Conservation (phyloP, 2,329 filamentous ascomycete genomes). For the Sporothrix mexicana region DNA sequence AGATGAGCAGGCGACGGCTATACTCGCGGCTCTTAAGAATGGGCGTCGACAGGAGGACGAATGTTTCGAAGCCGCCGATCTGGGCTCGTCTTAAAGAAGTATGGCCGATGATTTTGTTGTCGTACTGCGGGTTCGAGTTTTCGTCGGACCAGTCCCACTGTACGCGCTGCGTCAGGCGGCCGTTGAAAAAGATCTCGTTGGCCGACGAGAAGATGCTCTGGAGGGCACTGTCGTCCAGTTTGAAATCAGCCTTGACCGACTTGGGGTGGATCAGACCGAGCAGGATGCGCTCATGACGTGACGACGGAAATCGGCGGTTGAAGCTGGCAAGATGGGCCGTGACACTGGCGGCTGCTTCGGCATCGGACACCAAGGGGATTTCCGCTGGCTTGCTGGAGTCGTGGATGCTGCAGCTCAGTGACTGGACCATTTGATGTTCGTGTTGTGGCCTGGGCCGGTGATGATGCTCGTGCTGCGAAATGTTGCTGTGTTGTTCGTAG, state of each 20-base stretch:
- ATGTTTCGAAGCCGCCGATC: constrained; percentile 63
- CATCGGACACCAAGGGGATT: constrained; percentile 51
- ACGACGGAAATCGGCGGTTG: constrained; percentile 54
- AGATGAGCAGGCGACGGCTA: constrained; percentile 65
- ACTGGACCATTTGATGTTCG: not conserved
- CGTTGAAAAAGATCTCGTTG: constrained; percentile 68
- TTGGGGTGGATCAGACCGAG: constrained; percentile 62
- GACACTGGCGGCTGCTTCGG: constrained; percentile 56
- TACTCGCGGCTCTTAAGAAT: constrained; percentile 63
- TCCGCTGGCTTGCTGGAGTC: constrained; percentile 43
- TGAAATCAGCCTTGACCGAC: constrained; percentile 53
- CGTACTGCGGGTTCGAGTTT: constrained; percentile 55
- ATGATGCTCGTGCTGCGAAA: not conserved
- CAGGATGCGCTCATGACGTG: constrained; percentile 63
- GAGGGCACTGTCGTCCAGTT: constrained; percentile 63
- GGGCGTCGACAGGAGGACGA: constrained; percentile 65
- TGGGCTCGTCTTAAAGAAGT: constrained; percentile 61
- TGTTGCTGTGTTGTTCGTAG: not conserved
- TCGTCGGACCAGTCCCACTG: constrained; percentile 66
- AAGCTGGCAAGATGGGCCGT: constrained; percentile 54
- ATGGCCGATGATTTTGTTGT: constrained; percentile 64
- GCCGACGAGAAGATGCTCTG: constrained; percentile 64
- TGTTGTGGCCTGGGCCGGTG: not conserved
- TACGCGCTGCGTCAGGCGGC: constrained; percentile 62
- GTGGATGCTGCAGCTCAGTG: not conserved